These are phyloP conservation scores for Hypoxylon sp. DNA, from an alignment of 2,329 filamentous ascomycete species.

Conservation along the genomic window DNA sequence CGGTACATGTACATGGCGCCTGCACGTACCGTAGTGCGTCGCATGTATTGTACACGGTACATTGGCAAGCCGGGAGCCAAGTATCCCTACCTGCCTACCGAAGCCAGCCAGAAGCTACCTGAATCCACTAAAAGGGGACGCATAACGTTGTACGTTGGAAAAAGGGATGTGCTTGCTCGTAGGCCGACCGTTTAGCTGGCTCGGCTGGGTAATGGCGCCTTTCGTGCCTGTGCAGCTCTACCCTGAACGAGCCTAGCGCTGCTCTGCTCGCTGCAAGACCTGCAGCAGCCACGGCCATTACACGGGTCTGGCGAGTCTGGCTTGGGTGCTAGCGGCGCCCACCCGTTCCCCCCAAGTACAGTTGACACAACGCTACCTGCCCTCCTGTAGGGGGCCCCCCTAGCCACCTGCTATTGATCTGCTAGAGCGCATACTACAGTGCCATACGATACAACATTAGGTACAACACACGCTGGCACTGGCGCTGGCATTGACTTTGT, in stretches of 20 bases:
- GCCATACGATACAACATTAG: neutral
- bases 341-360: constrained; percentile 1
- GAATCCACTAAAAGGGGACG: neutral
- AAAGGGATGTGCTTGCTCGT: neutral
- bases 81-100: too few species aligned
- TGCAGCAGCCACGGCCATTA: constrained; percentile 21
- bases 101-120: too few species aligned
- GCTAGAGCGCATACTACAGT: neutral
- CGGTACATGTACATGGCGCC: too few species aligned
- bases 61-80: too few species aligned
- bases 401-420: constrained; percentile 1
- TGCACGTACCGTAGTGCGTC: too few species aligned
- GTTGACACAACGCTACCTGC: neutral
- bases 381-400: too few species aligned
- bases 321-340: constrained; percentile 8
- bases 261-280: constrained; percentile 6
- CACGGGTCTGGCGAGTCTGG: constrained; percentile 16
- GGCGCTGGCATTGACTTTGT: constrained; percentile 25
- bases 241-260: constrained; percentile 18
- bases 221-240: constrained; percentile 2
- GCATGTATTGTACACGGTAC: too few species aligned
- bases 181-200: too few species aligned
- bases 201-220: too few species aligned
- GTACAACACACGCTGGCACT: constrained; percentile 3
- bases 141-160: neutral